Evolutionary conservation across 768 basidiomycete genomes (phyloP).

Genomic region (Trametes cingulata): DNA sequence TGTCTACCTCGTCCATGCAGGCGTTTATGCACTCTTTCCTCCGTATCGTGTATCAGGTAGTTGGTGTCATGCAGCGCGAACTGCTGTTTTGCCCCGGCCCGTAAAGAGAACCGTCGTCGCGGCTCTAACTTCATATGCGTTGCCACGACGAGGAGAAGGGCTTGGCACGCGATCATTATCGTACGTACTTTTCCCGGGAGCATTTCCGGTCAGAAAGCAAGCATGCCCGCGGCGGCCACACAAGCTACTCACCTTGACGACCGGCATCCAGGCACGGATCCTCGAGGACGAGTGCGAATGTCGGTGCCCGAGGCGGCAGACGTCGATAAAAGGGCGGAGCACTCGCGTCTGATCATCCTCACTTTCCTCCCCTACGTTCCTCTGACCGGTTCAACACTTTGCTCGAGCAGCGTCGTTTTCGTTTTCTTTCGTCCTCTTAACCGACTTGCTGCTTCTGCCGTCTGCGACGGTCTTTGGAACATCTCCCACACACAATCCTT

Average conservation of each 20-base stretch:
- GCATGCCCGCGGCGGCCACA: conserved; percentile 3
- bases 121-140: not conserved
- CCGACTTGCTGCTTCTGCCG: conserved; percentile 19
- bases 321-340: conserved; percentile 2
- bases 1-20: no score
- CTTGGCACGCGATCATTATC: conserved; percentile 3
- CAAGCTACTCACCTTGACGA: conserved; percentile 11
- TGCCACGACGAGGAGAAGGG: not conserved
- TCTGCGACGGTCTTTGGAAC: conserved; percentile 25
- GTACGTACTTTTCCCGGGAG: not conserved
- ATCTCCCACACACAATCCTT: not conserved
- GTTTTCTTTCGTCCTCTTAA: not conserved
- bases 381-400: conserved; percentile 27
- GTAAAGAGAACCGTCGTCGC: no score
- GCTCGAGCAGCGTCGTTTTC: conserved; percentile 19
- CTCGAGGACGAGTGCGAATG: not conserved
- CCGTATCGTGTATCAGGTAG: no score
- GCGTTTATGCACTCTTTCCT: no score
- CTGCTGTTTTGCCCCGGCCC: no score
- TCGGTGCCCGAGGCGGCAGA: not conserved
- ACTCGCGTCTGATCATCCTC: not conserved
- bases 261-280: conserved; percentile 13
- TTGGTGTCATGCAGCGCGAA: no score
- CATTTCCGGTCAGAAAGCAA: not conserved
- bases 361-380: conserved; percentile 10